Conservation (phyloP, 345 rosid species). For the Hibiscus tridactylites region DNA sequence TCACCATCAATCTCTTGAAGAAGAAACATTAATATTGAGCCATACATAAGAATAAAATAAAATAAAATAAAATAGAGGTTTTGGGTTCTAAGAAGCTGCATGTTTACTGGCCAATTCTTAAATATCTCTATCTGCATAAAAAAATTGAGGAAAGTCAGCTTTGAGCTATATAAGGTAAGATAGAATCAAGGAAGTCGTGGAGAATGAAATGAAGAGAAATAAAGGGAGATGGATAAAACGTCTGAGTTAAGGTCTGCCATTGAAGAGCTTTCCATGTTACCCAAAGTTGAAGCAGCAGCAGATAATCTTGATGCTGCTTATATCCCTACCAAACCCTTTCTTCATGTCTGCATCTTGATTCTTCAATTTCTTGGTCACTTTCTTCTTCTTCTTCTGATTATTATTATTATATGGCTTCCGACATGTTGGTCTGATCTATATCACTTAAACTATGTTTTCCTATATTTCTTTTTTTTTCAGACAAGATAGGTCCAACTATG, state of each 20-base stretch:
- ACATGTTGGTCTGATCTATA: not conserved
- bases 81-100: constrained; percentile 8
- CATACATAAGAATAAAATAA: not conserved
- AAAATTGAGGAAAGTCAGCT: not conserved
- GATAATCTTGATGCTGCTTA: constrained; percentile 24
- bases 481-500: constrained; percentile 98
- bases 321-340: constrained; percentile 58
- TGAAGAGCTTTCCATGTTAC: constrained; percentile 58
- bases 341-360: constrained; percentile 54
- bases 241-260: constrained; percentile 66
- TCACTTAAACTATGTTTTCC: not conserved
- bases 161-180: not conserved
- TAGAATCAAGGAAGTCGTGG: not conserved
- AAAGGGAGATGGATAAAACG: constrained; percentile 56
- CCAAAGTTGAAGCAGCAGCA: constrained; percentile 25
- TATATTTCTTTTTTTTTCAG: constrained; percentile 35
- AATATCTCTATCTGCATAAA: not conserved
- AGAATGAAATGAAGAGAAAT: constrained; percentile 49
- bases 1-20: constrained; percentile 22
- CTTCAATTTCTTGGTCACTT: constrained; percentile 80
- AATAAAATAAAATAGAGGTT: not conserved
- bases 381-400: not conserved
- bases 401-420: not conserved
- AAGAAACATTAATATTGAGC: not conserved
- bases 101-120: not conserved